Conservation (phyloP, 345 rosid species). For the Euphorbia tirucalli region DNA sequence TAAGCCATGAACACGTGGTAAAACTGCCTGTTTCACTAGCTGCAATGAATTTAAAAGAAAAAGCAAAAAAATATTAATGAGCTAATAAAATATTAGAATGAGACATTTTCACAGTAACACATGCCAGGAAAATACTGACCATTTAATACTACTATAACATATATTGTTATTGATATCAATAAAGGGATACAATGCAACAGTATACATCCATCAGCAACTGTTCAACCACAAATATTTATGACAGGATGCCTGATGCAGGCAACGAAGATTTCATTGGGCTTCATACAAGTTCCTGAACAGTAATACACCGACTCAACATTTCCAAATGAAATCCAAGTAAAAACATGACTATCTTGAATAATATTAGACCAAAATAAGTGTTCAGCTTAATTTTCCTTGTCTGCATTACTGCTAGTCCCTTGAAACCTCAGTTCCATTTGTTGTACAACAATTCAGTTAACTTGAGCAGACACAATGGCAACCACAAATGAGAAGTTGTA, state of each 20-base stretch:
- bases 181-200: neutral
- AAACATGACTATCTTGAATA: neutral
- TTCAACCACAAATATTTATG: neutral
- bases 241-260: neutral
- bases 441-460: neutral
- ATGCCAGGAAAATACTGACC: neutral
- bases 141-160: too few relatives aligned
- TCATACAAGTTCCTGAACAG: neutral
- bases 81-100: neutral
- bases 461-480: neutral
- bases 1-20: slow-evolving; percentile 93
- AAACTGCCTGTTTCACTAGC: slow-evolving; percentile 87
- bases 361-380: neutral
- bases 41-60: slow-evolving; percentile 27
- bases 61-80: neutral
- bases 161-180: neutral
- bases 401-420: neutral
- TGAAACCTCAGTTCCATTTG: neutral
- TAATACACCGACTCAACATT: too few relatives aligned
- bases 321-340: too few relatives aligned
- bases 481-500: neutral
- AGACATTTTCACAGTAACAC: neutral
- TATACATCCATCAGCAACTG: neutral
- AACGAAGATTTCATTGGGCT: neutral
- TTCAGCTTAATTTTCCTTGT: neutral